A percentile compares a stretch with the other conserved stretches of the same genome.
Conservation (phyloP, 108 stramenopile genomes). For the Nitzschia inconspicua region DNA sequence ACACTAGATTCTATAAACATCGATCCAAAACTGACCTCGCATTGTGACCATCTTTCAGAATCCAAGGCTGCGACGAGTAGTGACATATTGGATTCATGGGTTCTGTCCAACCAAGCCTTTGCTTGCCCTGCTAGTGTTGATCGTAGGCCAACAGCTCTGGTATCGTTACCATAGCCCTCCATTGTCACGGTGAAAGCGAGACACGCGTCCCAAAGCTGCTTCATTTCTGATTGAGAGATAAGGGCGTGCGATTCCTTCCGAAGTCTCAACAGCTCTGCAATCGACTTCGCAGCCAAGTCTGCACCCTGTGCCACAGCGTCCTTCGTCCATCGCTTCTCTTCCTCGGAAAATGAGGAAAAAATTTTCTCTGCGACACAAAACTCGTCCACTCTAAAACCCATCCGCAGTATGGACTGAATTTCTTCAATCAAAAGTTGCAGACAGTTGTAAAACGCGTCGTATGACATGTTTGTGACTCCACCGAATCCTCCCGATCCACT, state of each 20-base stretch:
- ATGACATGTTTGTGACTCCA: conserved; percentile 74
- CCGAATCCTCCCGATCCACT: conserved; percentile 2
- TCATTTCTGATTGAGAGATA: conserved; percentile 78
- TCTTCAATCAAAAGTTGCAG: conserved; percentile 86
- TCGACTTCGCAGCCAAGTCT: conserved; percentile 76
- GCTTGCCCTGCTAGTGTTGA: conserved; percentile 88
- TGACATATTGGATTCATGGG: conserved; percentile 90
- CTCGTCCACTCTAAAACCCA: conserved; percentile 57
- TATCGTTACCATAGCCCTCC: conserved; percentile 63
- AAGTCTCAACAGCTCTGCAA: conserved; percentile 78
- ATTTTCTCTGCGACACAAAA: conserved; percentile 21
- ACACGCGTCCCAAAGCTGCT: conserved; percentile 82
- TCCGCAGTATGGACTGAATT: conserved; percentile 56
- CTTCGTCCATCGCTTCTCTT: conserved; percentile 32
- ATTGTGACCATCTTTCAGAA: conserved; percentile 91
- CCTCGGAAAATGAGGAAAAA: conserved; percentile 15
- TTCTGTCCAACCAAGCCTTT: conserved; percentile 88
- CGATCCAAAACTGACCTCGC: conserved; percentile 60
- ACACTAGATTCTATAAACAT: not conserved
- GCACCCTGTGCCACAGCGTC: conserved; percentile 65
- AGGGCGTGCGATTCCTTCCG: conserved; percentile 84
- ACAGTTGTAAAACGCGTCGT: conserved; percentile 79
- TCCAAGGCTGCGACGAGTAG: conserved; percentile 84
- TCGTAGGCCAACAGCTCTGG: conserved; percentile 83
- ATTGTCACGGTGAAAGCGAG: conserved; percentile 63